Evolutionary conservation across 306 rosid species (phyloP).

Genomic region (Hippophae rhamnoides): DNA sequence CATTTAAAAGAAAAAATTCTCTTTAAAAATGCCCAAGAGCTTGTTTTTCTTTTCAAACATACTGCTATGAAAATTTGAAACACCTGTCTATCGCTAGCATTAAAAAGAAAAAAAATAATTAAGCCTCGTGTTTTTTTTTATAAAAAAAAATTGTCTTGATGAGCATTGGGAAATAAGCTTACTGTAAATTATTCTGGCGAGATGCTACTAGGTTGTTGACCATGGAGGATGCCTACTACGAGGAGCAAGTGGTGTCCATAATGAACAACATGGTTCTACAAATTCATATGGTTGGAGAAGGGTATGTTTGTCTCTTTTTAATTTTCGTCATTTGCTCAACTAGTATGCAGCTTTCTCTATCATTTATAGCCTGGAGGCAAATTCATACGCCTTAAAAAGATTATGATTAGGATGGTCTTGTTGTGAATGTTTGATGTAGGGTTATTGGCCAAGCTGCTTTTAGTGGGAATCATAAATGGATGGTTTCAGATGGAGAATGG

Average conservation of each 20-base stretch:
- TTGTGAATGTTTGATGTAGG: slow-evolving; percentile 27
- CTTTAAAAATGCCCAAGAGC: no score
- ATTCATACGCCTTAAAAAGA: slow-evolving; percentile 2
- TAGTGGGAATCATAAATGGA: slow-evolving; percentile 58
- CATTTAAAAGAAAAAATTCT: no score
- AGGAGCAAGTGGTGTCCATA: slow-evolving; percentile 39
- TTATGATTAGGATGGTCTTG: slow-evolving; percentile 10
- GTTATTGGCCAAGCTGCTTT: slow-evolving; percentile 71
- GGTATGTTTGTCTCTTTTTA: slow-evolving; percentile 33
- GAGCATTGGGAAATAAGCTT: slow-evolving; percentile 14
- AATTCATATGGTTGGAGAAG: slow-evolving; percentile 65
- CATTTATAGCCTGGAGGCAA: neutral
- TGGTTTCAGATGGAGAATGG: slow-evolving; percentile 48
- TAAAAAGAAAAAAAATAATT: no score
- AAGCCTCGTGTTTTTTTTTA: no score
- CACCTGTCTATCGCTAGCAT: no score
- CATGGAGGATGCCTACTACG: slow-evolving; percentile 54
- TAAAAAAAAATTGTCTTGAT: neutral
- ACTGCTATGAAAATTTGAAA: no score
- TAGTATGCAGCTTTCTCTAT: neutral
- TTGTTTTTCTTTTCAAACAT: no score
- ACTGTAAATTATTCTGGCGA: slow-evolving; percentile 17
- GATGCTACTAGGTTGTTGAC: slow-evolving; percentile 59
- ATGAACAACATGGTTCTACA: slow-evolving; percentile 42
- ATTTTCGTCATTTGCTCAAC: neutral